Evolutionary conservation across 1,284 basidiomycete species (phyloP).

Genomic region (Salmacisia buchloeana): DNA sequence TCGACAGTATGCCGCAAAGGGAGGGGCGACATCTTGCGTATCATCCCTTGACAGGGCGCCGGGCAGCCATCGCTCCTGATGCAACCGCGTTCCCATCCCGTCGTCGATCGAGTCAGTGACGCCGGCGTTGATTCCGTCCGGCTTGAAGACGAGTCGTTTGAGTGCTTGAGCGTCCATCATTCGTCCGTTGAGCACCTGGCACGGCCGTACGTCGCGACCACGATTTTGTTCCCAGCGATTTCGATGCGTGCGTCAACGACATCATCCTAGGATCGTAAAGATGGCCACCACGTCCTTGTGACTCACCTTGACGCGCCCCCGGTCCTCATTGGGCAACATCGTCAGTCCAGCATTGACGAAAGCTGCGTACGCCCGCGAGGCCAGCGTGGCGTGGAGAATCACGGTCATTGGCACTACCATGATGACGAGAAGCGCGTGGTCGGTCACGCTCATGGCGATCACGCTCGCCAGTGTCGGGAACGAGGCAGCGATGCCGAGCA

Average conservation of each 20-base stretch:
- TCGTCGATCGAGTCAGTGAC: background rate
- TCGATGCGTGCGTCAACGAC: no score
- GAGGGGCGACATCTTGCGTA: background rate
- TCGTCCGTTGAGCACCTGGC: background rate
- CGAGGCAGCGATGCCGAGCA: background rate
- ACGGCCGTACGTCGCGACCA: no score
- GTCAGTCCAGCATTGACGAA: background rate
- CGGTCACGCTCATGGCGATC: background rate
- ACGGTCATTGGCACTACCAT: background rate
- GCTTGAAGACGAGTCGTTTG: background rate
- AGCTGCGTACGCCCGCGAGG: background rate
- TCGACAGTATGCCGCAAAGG: background rate
- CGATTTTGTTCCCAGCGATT: background rate
- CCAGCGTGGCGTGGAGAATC: background rate
- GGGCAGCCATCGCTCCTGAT: background rate
- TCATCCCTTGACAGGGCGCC: background rate
- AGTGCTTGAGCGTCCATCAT: background rate
- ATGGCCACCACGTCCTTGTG: no score
- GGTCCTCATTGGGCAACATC: background rate
- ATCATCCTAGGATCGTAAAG: no score
- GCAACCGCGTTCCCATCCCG: background rate
- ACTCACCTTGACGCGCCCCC: background rate
- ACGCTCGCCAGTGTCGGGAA: background rate
- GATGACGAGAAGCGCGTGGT: background rate
- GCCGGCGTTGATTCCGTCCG: background rate